Conservation (phyloP, 106 monocot genomes). For the Apostasia ramifera region DNA sequence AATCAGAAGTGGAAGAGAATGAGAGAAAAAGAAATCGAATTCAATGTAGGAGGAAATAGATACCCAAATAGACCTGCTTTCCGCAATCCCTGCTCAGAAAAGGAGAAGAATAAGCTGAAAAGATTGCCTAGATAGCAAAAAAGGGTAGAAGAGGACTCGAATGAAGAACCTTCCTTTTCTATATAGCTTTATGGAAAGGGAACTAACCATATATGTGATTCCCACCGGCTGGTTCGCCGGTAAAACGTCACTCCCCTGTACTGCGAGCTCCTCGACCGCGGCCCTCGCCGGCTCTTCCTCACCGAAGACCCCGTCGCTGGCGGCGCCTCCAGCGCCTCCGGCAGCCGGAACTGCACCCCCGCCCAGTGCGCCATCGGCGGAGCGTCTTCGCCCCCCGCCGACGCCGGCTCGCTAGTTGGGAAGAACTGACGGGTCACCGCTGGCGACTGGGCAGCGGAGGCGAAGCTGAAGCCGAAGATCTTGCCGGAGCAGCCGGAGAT, state of each 20-base stretch:
- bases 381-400: not conserved
- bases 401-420: constrained; percentile 11
- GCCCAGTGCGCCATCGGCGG: constrained; percentile 28
- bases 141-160: not conserved
- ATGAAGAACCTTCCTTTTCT: not conserved
- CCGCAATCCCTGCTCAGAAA: constrained; percentile 48
- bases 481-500: not conserved
- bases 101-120: not conserved
- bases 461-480: constrained; percentile 1
- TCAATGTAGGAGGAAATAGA: not conserved
- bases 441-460: not conserved
- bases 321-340: constrained; percentile 6
- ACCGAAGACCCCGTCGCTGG: constrained; percentile 8
- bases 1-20: not conserved
- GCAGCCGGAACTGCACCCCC: constrained; percentile 22
- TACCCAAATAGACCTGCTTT: constrained; percentile 61
- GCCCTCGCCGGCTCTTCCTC: constrained; percentile 70
- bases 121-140: constrained; percentile 3
- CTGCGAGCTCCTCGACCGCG: constrained; percentile 89
- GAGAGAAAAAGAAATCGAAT: not conserved
- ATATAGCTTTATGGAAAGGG: not conserved
- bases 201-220: constrained; percentile 93
- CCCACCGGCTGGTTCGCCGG: constrained; percentile 93
- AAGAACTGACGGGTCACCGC: constrained; percentile 56
- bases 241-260: constrained; percentile 98